Percentiles rank a stretch among this genome's conserved stretches.
phyloP scores from a whole-genome alignment of 257 asterid genomes.

The Nicotiana paniculata region DNA sequence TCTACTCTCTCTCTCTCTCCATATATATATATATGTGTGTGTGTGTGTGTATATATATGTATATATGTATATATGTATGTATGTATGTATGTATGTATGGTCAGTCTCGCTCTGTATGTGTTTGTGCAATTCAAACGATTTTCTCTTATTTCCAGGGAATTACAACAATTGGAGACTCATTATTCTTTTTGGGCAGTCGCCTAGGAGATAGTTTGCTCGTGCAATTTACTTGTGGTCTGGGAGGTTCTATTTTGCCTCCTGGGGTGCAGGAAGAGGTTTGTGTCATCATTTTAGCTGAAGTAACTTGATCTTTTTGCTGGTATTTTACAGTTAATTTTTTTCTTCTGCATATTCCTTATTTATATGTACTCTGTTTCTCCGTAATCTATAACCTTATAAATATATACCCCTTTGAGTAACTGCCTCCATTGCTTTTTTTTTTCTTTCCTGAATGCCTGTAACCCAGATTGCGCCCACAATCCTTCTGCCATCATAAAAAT shows the following conservation, averaged over 20 bases:
- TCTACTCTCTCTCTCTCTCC: neutral
- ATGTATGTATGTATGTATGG: neutral
- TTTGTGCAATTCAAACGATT: neutral
- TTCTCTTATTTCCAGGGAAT: slow-evolving; percentile 44
- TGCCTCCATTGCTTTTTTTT: neutral
- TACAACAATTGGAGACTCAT: slow-evolving; percentile 79
- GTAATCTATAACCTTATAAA: neutral
- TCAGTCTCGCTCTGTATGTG: too few relatives aligned
- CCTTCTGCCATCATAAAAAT: neutral
- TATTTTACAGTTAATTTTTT: neutral
- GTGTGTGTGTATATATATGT: neutral
- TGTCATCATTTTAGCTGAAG: slow-evolving; percentile 13
- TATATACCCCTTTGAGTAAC: neutral
- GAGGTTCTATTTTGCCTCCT: slow-evolving; percentile 46
- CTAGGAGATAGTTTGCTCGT: slow-evolving; percentile 97
- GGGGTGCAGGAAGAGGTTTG: slow-evolving; percentile 88
- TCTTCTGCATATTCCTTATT: neutral
- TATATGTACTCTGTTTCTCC: neutral
- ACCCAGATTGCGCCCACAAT: neutral
- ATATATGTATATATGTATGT: neutral
- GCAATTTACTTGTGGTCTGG: slow-evolving; percentile 76
- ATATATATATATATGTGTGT: neutral
- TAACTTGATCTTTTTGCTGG: slow-evolving; percentile 10
- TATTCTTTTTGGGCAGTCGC: slow-evolving; percentile 93
- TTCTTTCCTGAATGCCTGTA: neutral